Conservation (phyloP, 2,329 filamentous ascomycete species). For the Colletotrichum cereale region DNA sequence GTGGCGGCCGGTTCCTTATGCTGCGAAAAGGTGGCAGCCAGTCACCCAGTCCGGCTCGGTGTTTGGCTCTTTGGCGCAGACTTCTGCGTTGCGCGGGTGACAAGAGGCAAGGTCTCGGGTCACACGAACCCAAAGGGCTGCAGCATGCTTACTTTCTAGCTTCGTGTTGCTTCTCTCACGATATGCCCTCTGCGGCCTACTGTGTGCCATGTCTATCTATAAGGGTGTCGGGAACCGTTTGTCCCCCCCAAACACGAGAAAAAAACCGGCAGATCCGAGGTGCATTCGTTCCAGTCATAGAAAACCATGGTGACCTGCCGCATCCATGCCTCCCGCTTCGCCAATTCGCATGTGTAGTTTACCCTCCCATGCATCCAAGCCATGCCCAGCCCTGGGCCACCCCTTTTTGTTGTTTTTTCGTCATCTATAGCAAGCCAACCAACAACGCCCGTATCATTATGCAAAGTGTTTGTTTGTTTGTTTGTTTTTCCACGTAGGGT, state of each 20-base stretch:
- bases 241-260: background rate
- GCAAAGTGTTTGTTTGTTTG: conserved; percentile 28
- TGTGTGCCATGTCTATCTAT: conserved; percentile 27
- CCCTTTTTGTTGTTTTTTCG: conserved; percentile 25
- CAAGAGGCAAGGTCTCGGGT: conserved; percentile 7
- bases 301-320: conserved; percentile 3
- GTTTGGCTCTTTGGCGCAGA: conserved; percentile 7
- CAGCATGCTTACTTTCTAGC: conserved; percentile 28
- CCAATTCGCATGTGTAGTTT: conserved; percentile 15
- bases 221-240: background rate
- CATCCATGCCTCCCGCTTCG: conserved; percentile 28
- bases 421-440: conserved; percentile 38
- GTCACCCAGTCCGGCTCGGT: background rate
- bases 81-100: conserved; percentile 4
- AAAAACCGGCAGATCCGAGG: conserved; percentile 17
- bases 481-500: conserved; percentile 24
- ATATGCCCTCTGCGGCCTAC: conserved; percentile 14
- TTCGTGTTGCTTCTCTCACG: conserved; percentile 17
- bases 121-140: conserved; percentile 16
- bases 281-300: conserved; percentile 9
- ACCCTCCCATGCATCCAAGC: conserved; percentile 29
- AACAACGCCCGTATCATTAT: conserved; percentile 39
- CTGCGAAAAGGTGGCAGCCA: conserved; percentile 19
- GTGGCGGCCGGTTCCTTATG: conserved; percentile 13
- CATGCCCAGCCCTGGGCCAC: conserved; percentile 17